These are phyloP conservation scores for Saitozyma sp. DNA, from an alignment of 768 basidiomycete species.

Conservation along the genomic window DNA sequence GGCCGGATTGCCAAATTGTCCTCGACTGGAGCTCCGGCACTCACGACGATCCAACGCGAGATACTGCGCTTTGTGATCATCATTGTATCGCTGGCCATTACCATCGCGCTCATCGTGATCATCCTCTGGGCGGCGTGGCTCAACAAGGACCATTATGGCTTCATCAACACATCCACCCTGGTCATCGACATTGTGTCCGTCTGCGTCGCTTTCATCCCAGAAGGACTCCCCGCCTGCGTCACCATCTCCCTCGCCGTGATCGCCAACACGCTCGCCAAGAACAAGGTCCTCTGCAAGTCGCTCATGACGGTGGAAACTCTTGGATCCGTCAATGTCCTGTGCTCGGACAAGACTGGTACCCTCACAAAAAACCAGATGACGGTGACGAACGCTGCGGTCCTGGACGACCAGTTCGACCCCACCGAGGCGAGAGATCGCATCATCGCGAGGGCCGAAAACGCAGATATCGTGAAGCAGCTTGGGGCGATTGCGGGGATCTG, in stretches of 20 bases:
- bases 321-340: constrained; percentile 63
- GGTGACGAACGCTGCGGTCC: constrained; percentile 58
- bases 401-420: constrained; percentile 40
- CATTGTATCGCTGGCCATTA: constrained; percentile 58
- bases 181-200: constrained; percentile 65
- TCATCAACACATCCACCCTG: constrained; percentile 59
- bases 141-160: constrained; percentile 44
- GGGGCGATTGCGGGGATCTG: constrained; percentile 58
- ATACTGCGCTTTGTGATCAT: constrained; percentile 62
- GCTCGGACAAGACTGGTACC: constrained; percentile 60
- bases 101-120: constrained; percentile 58
- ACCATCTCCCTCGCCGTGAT: constrained; percentile 47
- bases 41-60: constrained; percentile 61
- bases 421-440: constrained; percentile 35
- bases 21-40: constrained; percentile 53
- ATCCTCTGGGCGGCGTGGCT: constrained; percentile 58
- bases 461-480: constrained; percentile 23
- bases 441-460: constrained; percentile 10
- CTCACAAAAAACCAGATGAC: constrained; percentile 66
- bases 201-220: constrained; percentile 59
- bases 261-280: constrained; percentile 59
- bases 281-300: constrained; percentile 62
- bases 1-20: constrained; percentile 64
- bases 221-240: constrained; percentile 52
- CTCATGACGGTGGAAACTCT: constrained; percentile 69